Evolutionary conservation across 768 basidiomycete genomes (phyloP).

Genomic region (Mycena metata): DNA sequence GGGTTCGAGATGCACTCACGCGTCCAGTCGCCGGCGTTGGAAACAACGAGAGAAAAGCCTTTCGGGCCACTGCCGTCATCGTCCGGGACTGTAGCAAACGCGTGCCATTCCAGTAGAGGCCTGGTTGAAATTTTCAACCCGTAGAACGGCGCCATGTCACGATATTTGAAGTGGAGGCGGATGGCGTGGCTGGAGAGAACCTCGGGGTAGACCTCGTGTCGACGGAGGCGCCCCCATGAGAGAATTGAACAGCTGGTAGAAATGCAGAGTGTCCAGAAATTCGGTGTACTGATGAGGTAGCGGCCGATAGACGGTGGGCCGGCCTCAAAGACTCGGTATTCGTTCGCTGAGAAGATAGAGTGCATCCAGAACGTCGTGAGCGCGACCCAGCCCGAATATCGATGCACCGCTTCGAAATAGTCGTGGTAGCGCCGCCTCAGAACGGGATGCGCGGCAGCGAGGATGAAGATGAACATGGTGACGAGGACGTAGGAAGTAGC

Average conservation of each 20-base stretch:
- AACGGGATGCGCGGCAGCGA: slow-evolving; percentile 62
- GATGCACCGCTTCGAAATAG: slow-evolving; percentile 67
- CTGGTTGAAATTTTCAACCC: slow-evolving; percentile 44
- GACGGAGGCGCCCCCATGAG: slow-evolving; percentile 66
- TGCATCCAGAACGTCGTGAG: slow-evolving; percentile 64
- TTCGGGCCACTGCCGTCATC: slow-evolving; percentile 47
- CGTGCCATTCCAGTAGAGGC: slow-evolving; percentile 58
- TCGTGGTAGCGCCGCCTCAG: slow-evolving; percentile 64
- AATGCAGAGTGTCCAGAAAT: slow-evolving; percentile 62
- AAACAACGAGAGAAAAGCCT: slow-evolving; percentile 66
- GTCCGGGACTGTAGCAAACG: slow-evolving; percentile 49
- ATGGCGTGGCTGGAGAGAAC: slow-evolving; percentile 68
- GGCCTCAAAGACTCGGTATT: slow-evolving; percentile 50
- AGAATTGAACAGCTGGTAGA: slow-evolving; percentile 59
- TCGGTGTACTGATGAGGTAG: slow-evolving; percentile 59
- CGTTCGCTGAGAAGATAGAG: slow-evolving; percentile 47
- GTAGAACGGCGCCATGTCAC: slow-evolving; percentile 52
- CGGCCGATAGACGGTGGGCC: slow-evolving; percentile 53
- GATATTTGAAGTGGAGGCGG: slow-evolving; percentile 67
- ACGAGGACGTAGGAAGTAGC: slow-evolving; percentile 61
- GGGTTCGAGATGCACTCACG: slow-evolving; percentile 61
- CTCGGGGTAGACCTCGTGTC: slow-evolving; percentile 62
- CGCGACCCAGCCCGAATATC: slow-evolving; percentile 68
- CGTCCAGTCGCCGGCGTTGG: slow-evolving; percentile 72
- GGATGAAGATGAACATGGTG: slow-evolving; percentile 61